phyloP scores from a whole-genome alignment of 2,329 filamentous ascomycete species.

The Chaetoscypha palmicola region DNA sequence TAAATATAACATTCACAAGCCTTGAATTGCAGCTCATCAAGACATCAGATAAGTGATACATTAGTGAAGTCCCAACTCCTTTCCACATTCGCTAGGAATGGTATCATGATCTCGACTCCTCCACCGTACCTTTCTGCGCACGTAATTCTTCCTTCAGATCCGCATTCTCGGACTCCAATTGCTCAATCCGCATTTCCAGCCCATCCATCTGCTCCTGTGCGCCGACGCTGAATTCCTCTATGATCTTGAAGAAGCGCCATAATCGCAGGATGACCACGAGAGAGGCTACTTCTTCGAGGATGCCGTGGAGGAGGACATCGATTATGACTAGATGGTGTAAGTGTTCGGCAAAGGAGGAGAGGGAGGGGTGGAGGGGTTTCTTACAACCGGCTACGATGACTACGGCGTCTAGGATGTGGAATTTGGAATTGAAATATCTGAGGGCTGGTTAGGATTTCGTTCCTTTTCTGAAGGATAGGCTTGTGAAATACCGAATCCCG shows the following conservation, averaged over 20 bases:
- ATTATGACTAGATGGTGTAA: too few species aligned
- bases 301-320: slow-evolving; percentile 53
- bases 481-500: slow-evolving; percentile 41
- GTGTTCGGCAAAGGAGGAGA: too few species aligned
- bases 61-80: too few species aligned
- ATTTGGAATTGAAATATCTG: slow-evolving; percentile 51
- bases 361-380: too few species aligned
- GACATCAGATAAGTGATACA: too few species aligned
- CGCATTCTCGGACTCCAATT: slow-evolving; percentile 42
- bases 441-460: background rate
- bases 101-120: too few species aligned
- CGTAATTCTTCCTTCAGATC: slow-evolving; percentile 41
- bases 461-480: too few species aligned
- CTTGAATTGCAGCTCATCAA: too few species aligned
- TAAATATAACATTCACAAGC: background rate
- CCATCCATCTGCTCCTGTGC: slow-evolving; percentile 56
- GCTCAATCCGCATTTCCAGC: slow-evolving; percentile 44
- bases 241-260: slow-evolving; percentile 64
- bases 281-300: slow-evolving; percentile 56
- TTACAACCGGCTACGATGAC: slow-evolving; percentile 57
- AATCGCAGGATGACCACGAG: slow-evolving; percentile 60
- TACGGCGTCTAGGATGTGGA: slow-evolving; percentile 57
- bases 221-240: slow-evolving; percentile 59
- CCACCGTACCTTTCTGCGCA: slow-evolving; percentile 12
- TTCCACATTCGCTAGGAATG: too few species aligned